These are phyloP conservation scores for Teratosphaeria viscida DNA, from an alignment of 2,329 filamentous ascomycete genomes.

Conservation along the genomic window DNA sequence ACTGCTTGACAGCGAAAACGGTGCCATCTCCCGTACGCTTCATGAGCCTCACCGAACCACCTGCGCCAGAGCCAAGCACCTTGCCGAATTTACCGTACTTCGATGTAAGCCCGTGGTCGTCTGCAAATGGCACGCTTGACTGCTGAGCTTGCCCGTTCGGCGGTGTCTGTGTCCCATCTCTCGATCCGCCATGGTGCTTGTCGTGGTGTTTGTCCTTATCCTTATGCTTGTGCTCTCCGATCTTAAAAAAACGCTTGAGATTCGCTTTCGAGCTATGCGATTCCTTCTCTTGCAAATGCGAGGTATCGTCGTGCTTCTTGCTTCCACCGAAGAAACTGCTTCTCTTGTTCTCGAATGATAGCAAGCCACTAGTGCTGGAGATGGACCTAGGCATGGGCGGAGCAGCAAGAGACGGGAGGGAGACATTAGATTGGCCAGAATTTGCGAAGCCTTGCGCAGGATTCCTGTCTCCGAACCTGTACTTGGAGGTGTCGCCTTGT, in stretches of 20 bases:
- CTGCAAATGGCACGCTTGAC: constrained; percentile 67
- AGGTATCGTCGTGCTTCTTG: constrained; percentile 42
- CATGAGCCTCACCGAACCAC: constrained; percentile 87
- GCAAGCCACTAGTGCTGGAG: constrained; percentile 4
- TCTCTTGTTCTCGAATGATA: constrained; percentile 38
- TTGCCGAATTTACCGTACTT: constrained; percentile 96
- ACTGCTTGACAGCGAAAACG: constrained; percentile 96
- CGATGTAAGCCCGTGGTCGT: constrained; percentile 79
- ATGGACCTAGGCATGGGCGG: constrained; percentile 34
- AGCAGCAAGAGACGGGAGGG: neutral
- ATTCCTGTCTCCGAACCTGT: constrained; percentile 72
- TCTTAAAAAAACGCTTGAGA: constrained; percentile 91
- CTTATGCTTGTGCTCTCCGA: constrained; percentile 55
- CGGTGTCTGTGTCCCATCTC: constrained; percentile 17
- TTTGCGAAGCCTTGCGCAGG: constrained; percentile 42
- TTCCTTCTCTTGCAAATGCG: constrained; percentile 29
- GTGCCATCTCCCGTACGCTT: constrained; percentile 85
- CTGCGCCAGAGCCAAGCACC: constrained; percentile 85
- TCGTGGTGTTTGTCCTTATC: constrained; percentile 47
- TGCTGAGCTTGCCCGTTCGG: constrained; percentile 19
- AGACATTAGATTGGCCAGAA: constrained; percentile 27
- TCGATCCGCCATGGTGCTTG: constrained; percentile 30
- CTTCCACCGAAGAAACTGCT: constrained; percentile 44
- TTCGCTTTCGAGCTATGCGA: constrained; percentile 64
- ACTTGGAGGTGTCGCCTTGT: constrained; percentile 51